phyloP scores from a whole-genome alignment of 2,329 filamentous ascomycete species.

The Diaporthe vexans region DNA sequence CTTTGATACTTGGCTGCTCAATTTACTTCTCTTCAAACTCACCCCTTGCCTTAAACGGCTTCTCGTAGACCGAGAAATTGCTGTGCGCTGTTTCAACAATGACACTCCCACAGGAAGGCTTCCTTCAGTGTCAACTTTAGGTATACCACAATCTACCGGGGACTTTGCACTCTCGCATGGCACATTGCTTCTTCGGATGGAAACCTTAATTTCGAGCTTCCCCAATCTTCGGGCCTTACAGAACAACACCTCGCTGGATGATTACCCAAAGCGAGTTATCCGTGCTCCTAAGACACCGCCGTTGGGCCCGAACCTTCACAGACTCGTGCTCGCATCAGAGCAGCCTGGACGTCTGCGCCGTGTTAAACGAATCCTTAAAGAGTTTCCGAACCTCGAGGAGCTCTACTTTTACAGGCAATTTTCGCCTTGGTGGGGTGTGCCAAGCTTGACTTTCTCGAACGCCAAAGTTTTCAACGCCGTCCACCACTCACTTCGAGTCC shows the following conservation, averaged over 20 bases:
- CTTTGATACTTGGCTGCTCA: background rate
- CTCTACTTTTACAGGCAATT: background rate
- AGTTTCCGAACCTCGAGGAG: background rate
- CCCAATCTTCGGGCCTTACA: background rate
- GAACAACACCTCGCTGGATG: background rate
- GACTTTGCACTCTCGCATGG: rapidly evolving
- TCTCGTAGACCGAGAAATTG: background rate
- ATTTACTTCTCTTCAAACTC: background rate
- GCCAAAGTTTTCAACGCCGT: background rate
- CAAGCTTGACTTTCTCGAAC: background rate
- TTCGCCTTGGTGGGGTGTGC: background rate
- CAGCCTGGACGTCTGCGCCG: background rate
- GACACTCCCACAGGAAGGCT: background rate
- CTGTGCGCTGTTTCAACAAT: background rate
- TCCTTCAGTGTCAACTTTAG: background rate
- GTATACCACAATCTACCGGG: background rate
- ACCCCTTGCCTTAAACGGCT: background rate
- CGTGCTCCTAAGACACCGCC: background rate
- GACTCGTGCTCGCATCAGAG: background rate
- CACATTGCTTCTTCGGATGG: background rate
- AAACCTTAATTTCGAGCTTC: background rate
- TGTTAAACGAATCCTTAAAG: background rate
- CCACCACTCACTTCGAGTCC: background rate
- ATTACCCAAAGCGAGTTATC: background rate
- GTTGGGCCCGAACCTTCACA: background rate